phyloP scores from a whole-genome alignment of 768 basidiomycete genomes.

The Amanita pallidorosea region DNA sequence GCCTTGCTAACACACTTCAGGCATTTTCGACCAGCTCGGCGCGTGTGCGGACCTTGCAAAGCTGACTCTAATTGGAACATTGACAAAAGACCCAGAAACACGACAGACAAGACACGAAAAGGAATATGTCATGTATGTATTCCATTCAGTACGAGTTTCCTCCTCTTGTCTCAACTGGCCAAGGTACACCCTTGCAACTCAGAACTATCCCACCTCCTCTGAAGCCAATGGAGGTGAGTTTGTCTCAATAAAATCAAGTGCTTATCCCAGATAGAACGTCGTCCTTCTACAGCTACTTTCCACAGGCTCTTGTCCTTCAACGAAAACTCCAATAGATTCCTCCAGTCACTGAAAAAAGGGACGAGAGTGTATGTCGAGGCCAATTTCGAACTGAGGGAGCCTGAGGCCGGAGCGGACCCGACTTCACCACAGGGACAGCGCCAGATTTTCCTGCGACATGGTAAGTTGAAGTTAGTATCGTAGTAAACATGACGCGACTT shows the following conservation, averaged over 20 bases:
- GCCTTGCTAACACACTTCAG: slow-evolving; percentile 20
- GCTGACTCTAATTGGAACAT: slow-evolving; percentile 64
- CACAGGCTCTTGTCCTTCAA: slow-evolving; percentile 70
- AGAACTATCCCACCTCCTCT: slow-evolving; percentile 46
- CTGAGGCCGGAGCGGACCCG: slow-evolving; percentile 56
- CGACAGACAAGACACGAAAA: slow-evolving; percentile 61
- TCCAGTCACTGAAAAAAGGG: slow-evolving; percentile 59
- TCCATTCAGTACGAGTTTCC: neutral
- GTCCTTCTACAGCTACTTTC: slow-evolving; percentile 50
- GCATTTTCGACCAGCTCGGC: slow-evolving; percentile 52
- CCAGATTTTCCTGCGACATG: slow-evolving; percentile 76
- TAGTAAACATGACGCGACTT: slow-evolving; percentile 1
- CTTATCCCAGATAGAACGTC: slow-evolving; percentile 31
- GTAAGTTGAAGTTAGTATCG: slow-evolving; percentile 25
- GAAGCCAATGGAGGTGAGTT: slow-evolving; percentile 51
- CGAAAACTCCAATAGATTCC: slow-evolving; percentile 47
- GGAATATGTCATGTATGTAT: slow-evolving; percentile 64
- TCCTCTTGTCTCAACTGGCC: neutral
- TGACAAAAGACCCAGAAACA: slow-evolving; percentile 62
- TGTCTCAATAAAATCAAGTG: neutral
- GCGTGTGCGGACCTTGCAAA: slow-evolving; percentile 58
- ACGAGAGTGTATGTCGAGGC: slow-evolving; percentile 76
- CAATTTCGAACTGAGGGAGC: slow-evolving; percentile 63
- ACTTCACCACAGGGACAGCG: slow-evolving; percentile 62
- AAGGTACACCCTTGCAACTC: slow-evolving; percentile 74